Base-by-base conservation (phyloP, 2,329 filamentous ascomycete species). In the Herpomyces periplanetae region DNA sequence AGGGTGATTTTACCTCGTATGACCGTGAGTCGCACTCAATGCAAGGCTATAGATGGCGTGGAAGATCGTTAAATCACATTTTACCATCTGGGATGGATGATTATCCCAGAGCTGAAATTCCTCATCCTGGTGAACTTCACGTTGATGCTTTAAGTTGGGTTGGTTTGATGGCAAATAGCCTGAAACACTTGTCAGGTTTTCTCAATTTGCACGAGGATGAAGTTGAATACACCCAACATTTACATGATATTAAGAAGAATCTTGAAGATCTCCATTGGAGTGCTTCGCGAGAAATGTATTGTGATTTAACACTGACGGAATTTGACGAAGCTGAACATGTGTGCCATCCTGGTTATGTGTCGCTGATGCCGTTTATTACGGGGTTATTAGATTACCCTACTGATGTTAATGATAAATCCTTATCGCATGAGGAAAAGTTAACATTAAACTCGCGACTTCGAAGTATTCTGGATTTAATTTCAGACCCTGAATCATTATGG, bases 341-440 rank as follows among this genome's bases (percentile, higher is more conserved):
- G 16, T 96, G 80, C 42, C 80, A 91, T 44, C 87, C 85, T 40
- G 80, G 80, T 9, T 96, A 96, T 33, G 57, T 91, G 28, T 80
- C 68, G 10, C 47, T 96, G 11, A 80, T 87, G 38, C 80, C 80
- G 1, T 85, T 91, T 47, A 41, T 91, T 27, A 55, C 68, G 2
- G 75, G 75, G 5, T 46, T 91, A 23, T 33, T 91, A 22, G n/a
- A n/a, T n/a, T n/a, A n/a, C n/a, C 51, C 54, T 24, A 44, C 61
- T 2, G 54, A 73, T 21, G n/a, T n/a, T n/a, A n/a, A n/a, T n/a
- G n/a, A n/a, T n/a, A n/a, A n/a, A n/a, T n/a, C n/a, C n/a, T n/a
- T n/a, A n/a, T n/a, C n/a, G n/a, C n/a, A n/a, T n/a, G n/a, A n/a
- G n/a, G n/a, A n/a, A n/a, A n/a, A n/a, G n/a, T n/a, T n/a, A n/a